phyloP scores from a whole-genome alignment of 73 alveolate genomes.

The Uronychia setigera region DNA sequence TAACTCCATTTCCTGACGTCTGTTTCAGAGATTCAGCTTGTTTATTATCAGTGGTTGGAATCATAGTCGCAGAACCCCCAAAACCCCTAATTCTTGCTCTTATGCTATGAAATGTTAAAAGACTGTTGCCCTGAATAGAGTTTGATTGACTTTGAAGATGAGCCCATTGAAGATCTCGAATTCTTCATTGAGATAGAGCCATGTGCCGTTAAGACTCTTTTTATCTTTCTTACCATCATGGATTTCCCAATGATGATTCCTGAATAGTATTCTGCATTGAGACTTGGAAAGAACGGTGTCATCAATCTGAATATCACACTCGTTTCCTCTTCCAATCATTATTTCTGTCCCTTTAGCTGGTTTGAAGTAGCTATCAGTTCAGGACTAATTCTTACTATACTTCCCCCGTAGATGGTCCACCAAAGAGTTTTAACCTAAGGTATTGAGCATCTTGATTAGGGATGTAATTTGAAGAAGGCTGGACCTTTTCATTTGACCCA shows the following conservation, averaged over 20 bases:
- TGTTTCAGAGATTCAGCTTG: too few species aligned
- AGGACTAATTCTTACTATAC: not conserved
- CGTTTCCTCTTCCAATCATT: constrained; percentile 77
- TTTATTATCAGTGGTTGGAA: too few species aligned
- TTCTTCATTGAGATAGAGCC: constrained; percentile 89
- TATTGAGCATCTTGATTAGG: not conserved
- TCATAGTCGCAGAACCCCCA: too few species aligned
- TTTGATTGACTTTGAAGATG: constrained; percentile 87
- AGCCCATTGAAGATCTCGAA: constrained; percentile 68
- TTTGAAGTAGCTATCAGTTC: not conserved
- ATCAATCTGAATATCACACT: constrained; percentile 78
- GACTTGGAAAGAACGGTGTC: constrained; percentile 81
- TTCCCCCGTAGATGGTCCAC: constrained; percentile 70
- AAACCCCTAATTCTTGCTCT: too few species aligned
- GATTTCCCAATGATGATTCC: constrained; percentile 52
- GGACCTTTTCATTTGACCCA: too few species aligned
- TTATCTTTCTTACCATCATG: constrained; percentile 80
- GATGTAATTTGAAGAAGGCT: too few species aligned
- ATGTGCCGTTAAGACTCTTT: constrained; percentile 87
- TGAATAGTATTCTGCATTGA: constrained; percentile 60
- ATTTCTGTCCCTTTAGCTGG: constrained; percentile 39
- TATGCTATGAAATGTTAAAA: too few species aligned
- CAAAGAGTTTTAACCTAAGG: constrained; percentile 53
- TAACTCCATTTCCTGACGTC: too few species aligned
- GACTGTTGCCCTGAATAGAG: constrained; percentile 76